Conservation (phyloP, 2,329 filamentous ascomycete genomes). For the Ceratocystiopsis brevicomis region DNA sequence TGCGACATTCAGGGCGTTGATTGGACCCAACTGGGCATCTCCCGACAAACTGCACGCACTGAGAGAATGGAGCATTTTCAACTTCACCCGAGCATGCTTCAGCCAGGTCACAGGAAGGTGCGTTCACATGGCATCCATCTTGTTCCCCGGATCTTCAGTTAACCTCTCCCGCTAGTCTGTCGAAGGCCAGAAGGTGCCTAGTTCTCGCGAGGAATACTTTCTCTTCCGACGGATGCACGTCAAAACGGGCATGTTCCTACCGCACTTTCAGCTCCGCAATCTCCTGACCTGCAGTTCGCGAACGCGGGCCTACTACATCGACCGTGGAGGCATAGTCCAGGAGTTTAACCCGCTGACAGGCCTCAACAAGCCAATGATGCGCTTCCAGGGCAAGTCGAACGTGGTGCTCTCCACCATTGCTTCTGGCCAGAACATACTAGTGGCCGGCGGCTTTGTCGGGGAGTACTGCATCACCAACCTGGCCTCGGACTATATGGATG, state of each 20-base stretch:
- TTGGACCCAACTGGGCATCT: conserved; percentile 34
- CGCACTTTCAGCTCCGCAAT: conserved; percentile 50
- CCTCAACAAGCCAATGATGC: conserved; percentile 24
- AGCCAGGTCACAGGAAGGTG: conserved; percentile 29
- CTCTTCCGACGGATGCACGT: conserved; percentile 39
- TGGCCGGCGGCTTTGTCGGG: conserved; percentile 39
- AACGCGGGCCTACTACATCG: conserved; percentile 38
- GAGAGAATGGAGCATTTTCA: conserved; percentile 29
- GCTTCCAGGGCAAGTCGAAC: conserved; percentile 19
- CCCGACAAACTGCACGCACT: conserved; percentile 27
- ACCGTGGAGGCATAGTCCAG: conserved; percentile 27
- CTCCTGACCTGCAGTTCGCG: conserved; percentile 37
- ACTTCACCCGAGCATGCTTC: conserved; percentile 36
- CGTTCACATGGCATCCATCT: conserved; percentile 13
- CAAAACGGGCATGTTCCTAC: conserved; percentile 30
- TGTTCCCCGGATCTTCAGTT: too few relatives aligned
- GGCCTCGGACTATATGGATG: conserved; percentile 15
- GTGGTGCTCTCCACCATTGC: conserved; percentile 31
- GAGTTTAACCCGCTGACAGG: conserved; percentile 32
- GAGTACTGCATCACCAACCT: conserved; percentile 32
- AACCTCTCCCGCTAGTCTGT: too few relatives aligned
- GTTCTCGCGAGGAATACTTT: conserved; percentile 28
- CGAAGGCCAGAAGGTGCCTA: too few relatives aligned
- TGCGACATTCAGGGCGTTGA: conserved; percentile 42
- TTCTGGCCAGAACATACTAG: conserved; percentile 33